phyloP scores from a whole-genome alignment of 2,329 filamentous ascomycete species.

The Xylaria polymorpha region DNA sequence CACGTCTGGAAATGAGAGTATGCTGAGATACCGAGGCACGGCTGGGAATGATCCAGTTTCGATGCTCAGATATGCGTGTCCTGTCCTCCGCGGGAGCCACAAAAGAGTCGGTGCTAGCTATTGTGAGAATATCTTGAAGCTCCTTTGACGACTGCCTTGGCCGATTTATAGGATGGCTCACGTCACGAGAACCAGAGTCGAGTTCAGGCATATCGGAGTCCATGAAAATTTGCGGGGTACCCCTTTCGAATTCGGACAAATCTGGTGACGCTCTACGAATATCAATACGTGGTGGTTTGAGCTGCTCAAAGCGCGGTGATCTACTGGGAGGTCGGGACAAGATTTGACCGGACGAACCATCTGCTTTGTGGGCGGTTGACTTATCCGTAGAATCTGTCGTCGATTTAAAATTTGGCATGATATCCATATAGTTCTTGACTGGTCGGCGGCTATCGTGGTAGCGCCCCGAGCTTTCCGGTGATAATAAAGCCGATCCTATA shows the following conservation, averaged over 20 bases:
- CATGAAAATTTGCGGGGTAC: conserved; percentile 34
- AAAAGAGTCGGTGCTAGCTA: conserved; percentile 41
- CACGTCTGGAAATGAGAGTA: conserved; percentile 70
- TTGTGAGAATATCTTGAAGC: conserved; percentile 50
- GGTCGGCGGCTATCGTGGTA: conserved; percentile 48
- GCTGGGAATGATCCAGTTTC: conserved; percentile 65
- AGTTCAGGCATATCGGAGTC: conserved; percentile 55
- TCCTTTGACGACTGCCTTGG: conserved; percentile 52
- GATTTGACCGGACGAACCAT: conserved; percentile 32
- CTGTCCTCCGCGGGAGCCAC: conserved; percentile 26
- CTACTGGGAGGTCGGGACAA: conserved; percentile 53
- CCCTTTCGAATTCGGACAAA: conserved; percentile 46
- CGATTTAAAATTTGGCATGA: conserved; percentile 63
- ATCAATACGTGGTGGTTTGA: conserved; percentile 63
- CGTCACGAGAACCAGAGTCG: conserved; percentile 50
- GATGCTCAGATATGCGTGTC: conserved; percentile 36
- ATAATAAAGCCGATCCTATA: conserved; percentile 52
- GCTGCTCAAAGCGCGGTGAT: conserved; percentile 59
- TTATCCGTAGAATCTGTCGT: conserved; percentile 48
- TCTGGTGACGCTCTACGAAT: conserved; percentile 57
- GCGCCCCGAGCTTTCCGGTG: conserved; percentile 51
- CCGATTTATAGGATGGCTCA: conserved; percentile 47
- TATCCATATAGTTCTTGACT: conserved; percentile 61
- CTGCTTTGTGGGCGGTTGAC: conserved; percentile 36
- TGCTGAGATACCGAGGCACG: conserved; percentile 53